Evolutionary conservation across 2,329 filamentous ascomycete genomes (phyloP), one percentile per base, ranked within the genome.

Genomic region (Helminthosporium solani): DNA sequence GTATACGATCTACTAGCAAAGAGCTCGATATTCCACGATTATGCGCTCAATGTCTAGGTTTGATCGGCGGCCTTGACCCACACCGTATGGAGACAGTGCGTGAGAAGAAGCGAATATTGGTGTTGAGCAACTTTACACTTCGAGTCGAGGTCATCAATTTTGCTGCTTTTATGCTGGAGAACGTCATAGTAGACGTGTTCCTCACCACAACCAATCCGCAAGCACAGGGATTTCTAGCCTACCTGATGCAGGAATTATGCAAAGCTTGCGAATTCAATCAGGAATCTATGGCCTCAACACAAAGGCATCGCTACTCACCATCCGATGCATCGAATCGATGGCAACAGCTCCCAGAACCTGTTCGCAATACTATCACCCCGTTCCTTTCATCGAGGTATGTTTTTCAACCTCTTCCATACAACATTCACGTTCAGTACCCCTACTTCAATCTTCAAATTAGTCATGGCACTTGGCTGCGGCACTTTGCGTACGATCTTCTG

Each of bases 171-270:
- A 78, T 96, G 37, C 77, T 99, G 14, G 86, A 96, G 60, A 81
- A 95, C 63, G 86, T 96, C 7, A 75, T 99, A 9, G 90, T 97
- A 20, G 90, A 91, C 50, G 87, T 91, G 0, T 99, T 99, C 63
- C 76, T 95, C 34, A 95, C 92, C 1, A 87, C 89, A 1, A 94
- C 87, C 0, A 95, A 96, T 65, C 87, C 90, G 2, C 85, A 84
- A 54, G 80, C 90, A 5, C 94, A 97, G 68, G 91, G 90, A 0
- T 96, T 95, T 64, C 78, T 99, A 15, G 92, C 92, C 1, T 99
- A 88, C 70, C 88, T 87, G 2, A 96, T 99, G 84, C 94, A 99
- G 69, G 87, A 95, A 60, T 78, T 97, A 33, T 78, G 97, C 3
- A 84, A 85, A 35, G 83, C 86, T 55, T 89, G 87, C 61, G 85